These are phyloP conservation scores for Paracoccidioides lutzii DNA, from an alignment of 2,329 filamentous ascomycete genomes.

Conservation along the genomic window DNA sequence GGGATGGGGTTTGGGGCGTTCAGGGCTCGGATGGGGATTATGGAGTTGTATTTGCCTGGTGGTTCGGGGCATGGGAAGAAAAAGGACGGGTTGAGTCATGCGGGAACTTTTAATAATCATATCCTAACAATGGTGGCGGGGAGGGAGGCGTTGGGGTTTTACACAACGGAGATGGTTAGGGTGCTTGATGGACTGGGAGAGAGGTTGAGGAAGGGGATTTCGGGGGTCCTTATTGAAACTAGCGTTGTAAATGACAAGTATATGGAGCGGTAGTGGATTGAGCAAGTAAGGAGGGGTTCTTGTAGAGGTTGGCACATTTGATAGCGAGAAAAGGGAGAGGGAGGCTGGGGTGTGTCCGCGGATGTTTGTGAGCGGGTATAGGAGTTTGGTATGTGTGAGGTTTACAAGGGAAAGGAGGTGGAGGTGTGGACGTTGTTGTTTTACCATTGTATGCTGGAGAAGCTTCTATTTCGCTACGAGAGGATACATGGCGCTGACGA, in stretches of 20 bases:
- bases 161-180: conserved; percentile 12
- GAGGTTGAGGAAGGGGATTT: conserved; percentile 13
- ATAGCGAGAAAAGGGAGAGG: background rate
- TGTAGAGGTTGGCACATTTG: conserved; percentile 1
- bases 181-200: conserved; percentile 19
- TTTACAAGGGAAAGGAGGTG: conserved; percentile 14
- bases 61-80: conserved; percentile 10
- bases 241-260: background rate
- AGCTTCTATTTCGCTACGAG: conserved; percentile 19
- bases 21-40: conserved; percentile 47
- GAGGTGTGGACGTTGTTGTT: conserved; percentile 15
- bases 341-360: conserved; percentile 10
- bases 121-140: conserved; percentile 48
- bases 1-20: conserved; percentile 56
- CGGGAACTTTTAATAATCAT: conserved; percentile 59
- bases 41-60: conserved; percentile 43
- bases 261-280: background rate
- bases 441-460: conserved; percentile 19
- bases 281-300: background rate
- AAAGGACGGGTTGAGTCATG: conserved; percentile 36
- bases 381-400: conserved; percentile 20
- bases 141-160: conserved; percentile 21
- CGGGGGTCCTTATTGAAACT: conserved; percentile 6
- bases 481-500: conserved; percentile 21
- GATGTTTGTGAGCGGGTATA: conserved; percentile 20